phyloP scores from a whole-genome alignment of 1,139 yeast genomes.

The Yamadazyma sp. region DNA sequence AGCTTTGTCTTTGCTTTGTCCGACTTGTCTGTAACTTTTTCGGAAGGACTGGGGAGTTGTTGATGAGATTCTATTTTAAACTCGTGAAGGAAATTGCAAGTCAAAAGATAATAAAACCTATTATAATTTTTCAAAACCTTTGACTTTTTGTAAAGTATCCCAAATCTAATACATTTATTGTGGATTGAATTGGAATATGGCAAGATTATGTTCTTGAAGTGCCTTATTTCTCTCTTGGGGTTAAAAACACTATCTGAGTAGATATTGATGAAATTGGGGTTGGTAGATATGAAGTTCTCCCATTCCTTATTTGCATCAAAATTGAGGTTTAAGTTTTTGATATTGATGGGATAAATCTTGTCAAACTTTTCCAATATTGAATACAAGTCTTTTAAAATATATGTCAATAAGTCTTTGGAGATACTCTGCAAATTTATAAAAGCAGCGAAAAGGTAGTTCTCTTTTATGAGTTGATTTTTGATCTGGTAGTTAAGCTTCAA shows the following conservation, averaged over 20 bases:
- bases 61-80: slow-evolving; percentile 35
- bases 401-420: slow-evolving; percentile 40
- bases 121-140: slow-evolving; percentile 43
- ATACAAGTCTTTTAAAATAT: slow-evolving; percentile 40
- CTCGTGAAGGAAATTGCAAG: slow-evolving; percentile 48
- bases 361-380: slow-evolving; percentile 36
- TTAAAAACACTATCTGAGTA: slow-evolving; percentile 25
- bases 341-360: slow-evolving; percentile 19
- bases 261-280: slow-evolving; percentile 37
- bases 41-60: slow-evolving; percentile 4
- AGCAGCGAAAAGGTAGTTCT: slow-evolving; percentile 46
- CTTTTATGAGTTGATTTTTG: slow-evolving; percentile 43
- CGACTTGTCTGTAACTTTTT: slow-evolving; percentile 1
- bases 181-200: slow-evolving; percentile 43
- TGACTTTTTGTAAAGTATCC: slow-evolving; percentile 43
- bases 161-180: slow-evolving; percentile 46
- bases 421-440: slow-evolving; percentile 46
- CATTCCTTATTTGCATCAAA: slow-evolving; percentile 30
- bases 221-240: slow-evolving; percentile 33
- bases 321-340: slow-evolving; percentile 22
- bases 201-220: slow-evolving; percentile 26
- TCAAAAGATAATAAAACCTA: slow-evolving; percentile 38
- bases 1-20: slow-evolving; percentile 30
- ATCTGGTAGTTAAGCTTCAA: slow-evolving; percentile 42
- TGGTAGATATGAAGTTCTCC: slow-evolving; percentile 40